Conservation (phyloP, 192 early-diverging fungal species). For the Chytriomyces sp. region DNA sequence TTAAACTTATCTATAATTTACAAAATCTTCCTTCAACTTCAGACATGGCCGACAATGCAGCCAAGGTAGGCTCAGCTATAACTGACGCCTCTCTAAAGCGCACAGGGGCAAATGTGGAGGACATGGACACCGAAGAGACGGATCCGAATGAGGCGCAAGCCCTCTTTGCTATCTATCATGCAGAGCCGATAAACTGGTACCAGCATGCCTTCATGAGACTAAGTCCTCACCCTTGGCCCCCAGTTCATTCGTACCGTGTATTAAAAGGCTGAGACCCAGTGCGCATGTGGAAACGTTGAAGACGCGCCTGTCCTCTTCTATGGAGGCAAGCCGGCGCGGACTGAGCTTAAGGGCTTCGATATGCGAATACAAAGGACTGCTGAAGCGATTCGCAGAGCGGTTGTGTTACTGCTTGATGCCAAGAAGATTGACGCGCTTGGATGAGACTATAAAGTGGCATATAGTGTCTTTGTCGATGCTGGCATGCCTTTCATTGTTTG, state of each 20-base stretch:
- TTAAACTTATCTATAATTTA: no score
- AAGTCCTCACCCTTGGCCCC: slow-evolving; percentile 31
- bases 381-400: slow-evolving; percentile 46
- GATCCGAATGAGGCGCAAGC: slow-evolving; percentile 38
- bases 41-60: no score
- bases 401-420: slow-evolving; percentile 32
- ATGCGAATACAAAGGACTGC: slow-evolving; percentile 51
- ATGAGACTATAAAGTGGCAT: no score
- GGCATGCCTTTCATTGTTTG: no score
- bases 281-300: slow-evolving; percentile 51
- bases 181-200: slow-evolving; percentile 40
- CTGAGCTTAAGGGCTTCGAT: slow-evolving; percentile 46
- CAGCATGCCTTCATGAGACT: slow-evolving; percentile 28
- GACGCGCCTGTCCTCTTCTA: slow-evolving; percentile 52
- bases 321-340: slow-evolving; percentile 43
- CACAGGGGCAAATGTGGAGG: not conserved
- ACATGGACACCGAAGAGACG: not conserved
- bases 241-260: slow-evolving; percentile 44
- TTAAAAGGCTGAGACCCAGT: slow-evolving; percentile 54
- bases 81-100: not conserved
- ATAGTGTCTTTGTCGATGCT: no score
- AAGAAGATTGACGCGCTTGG: slow-evolving; percentile 11
- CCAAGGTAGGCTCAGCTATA: not conserved
- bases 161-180: slow-evolving; percentile 28
- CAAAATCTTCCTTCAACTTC: no score